Conservation (phyloP, 2,329 filamentous ascomycete genomes). For the Fusarium mangiferae region DNA sequence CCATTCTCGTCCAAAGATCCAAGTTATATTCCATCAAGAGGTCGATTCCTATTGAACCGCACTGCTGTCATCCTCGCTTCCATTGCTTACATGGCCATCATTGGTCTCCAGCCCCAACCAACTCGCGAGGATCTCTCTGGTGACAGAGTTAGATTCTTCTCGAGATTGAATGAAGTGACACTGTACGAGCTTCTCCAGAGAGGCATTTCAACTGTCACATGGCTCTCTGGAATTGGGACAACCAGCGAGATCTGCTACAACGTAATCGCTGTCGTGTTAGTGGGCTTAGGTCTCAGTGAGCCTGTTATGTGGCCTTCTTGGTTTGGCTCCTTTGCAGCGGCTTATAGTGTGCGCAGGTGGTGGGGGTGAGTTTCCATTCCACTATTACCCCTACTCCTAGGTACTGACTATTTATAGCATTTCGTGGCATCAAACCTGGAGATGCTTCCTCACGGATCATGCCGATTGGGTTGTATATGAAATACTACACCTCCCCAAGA, state of each 20-base stretch:
- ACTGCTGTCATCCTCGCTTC: not conserved
- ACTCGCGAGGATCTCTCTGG: not conserved
- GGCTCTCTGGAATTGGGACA: not conserved
- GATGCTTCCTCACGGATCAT: not conserved
- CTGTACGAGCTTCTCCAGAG: not conserved
- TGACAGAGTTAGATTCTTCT: not conserved
- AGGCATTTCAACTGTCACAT: not conserved
- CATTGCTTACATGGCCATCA: not conserved
- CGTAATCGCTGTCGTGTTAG: not conserved
- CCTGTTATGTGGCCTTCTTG: not conserved
- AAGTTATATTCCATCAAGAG: not conserved
- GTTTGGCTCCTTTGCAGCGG: not conserved
- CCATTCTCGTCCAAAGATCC: not conserved
- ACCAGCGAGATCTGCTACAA: not conserved
- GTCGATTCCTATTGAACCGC: not conserved
- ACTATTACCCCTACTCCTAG: rapidly evolving
- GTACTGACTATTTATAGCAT: not conserved
- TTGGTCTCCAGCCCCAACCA: not conserved
- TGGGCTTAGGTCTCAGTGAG: not conserved
- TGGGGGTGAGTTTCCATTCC: not conserved
- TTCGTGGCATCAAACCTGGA: not conserved
- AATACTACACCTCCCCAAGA: not conserved
- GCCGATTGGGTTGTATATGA: not conserved
- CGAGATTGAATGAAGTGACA: not conserved
- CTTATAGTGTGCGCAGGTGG: not conserved